Percentiles rank a stretch among this genome's conserved stretches.
These are phyloP conservation scores for Boletus rubescentipes DNA, from an alignment of 768 basidiomycete genomes.

Conservation along the genomic window DNA sequence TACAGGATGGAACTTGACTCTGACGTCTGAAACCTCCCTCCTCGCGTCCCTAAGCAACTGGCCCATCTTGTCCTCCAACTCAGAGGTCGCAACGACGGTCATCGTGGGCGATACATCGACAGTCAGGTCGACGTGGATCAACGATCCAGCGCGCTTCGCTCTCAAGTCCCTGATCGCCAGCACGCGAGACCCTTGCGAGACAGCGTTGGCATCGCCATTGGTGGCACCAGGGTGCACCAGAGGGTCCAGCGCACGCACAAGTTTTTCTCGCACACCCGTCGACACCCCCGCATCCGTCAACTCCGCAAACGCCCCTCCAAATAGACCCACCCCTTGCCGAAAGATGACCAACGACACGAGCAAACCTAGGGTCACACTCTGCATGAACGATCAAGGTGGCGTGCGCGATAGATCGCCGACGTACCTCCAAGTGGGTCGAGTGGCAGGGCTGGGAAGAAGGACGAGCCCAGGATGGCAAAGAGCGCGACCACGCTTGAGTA, in stretches of 20 bases:
- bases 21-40: conserved; percentile 72
- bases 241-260: conserved; percentile 58
- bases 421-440: conserved; percentile 92
- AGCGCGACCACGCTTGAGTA: conserved; percentile 92
- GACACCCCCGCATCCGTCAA: conserved; percentile 84
- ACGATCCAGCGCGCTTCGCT: conserved; percentile 75
- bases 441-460: conserved; percentile 80
- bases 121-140: conserved; percentile 80
- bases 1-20: conserved; percentile 58
- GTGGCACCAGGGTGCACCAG: conserved; percentile 39
- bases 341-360: conserved; percentile 90
- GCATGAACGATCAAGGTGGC: conserved; percentile 4
- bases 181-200: conserved; percentile 27
- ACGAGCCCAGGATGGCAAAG: conserved; percentile 88
- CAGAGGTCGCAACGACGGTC: conserved; percentile 56
- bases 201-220: conserved; percentile 16
- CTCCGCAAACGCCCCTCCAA: conserved; percentile 72
- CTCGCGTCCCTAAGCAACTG: conserved; percentile 51
- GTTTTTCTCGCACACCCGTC: conserved; percentile 45
- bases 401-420: conserved; percentile 13
- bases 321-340: conserved; percentile 67
- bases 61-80: conserved; percentile 62
- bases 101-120: conserved; percentile 63
- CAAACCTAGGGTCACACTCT: conserved; percentile 50
- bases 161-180: conserved; percentile 55